These are phyloP conservation scores for Chrysochromulina parva DNA, from an alignment of 78 protist species.

Conservation along the genomic window DNA sequence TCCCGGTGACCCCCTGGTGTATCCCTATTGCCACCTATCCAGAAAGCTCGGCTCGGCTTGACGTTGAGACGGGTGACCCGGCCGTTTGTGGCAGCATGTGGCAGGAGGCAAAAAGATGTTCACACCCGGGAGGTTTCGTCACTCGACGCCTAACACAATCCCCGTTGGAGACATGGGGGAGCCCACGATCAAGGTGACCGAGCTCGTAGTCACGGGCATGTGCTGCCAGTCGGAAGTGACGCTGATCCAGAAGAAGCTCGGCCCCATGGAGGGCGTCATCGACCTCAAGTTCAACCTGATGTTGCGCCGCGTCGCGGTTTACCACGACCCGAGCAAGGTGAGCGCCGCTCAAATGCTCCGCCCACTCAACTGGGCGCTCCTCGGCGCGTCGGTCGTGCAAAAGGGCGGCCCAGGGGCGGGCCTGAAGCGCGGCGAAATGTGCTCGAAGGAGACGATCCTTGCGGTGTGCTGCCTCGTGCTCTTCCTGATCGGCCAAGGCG, in stretches of 20 bases:
- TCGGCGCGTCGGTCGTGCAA: background rate
- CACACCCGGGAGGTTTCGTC: too few relatives aligned
- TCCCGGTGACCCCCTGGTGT: too few relatives aligned
- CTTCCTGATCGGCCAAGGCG: background rate
- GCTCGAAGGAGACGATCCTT: background rate
- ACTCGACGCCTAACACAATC: too few relatives aligned
- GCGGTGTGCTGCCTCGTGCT: background rate
- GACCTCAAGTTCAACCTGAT: background rate
- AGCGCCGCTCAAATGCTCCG: background rate
- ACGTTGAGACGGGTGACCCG: too few relatives aligned
- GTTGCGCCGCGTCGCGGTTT: background rate
- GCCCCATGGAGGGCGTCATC: background rate
- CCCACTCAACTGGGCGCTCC: constrained; percentile 7
- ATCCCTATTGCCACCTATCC: too few relatives aligned
- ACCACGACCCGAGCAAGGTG: background rate
- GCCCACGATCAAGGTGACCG: background rate
- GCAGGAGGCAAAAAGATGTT: too few relatives aligned
- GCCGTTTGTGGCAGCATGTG: too few relatives aligned
- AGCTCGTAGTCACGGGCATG: background rate
- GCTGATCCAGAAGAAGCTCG: background rate
- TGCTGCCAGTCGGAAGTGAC: constrained; percentile 8
- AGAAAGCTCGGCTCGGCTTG: too few relatives aligned
- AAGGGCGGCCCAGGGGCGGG: background rate
- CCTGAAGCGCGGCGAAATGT: background rate
- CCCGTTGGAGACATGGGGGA: background rate